Evolutionary conservation across 805 yeast genomes (phyloP).

Genomic region (Schizosaccharomyces cryophilus): DNA sequence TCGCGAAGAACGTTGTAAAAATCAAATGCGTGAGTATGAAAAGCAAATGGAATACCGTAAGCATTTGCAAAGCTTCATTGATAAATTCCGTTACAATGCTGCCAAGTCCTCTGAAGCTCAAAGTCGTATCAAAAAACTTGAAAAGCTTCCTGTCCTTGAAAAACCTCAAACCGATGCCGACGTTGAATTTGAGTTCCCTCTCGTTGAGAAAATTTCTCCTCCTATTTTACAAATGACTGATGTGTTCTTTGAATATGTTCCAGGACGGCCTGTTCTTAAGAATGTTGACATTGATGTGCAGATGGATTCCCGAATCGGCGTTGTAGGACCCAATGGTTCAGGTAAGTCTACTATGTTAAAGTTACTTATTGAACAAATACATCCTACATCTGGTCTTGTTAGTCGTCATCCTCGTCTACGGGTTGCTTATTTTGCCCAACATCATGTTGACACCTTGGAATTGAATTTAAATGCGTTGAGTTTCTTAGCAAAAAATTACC

Average conservation of each 20-base stretch:
- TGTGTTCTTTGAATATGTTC: constrained; percentile 62
- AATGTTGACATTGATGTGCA: constrained; percentile 77
- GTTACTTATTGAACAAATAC: constrained; percentile 50
- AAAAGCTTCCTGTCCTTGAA: constrained; percentile 75
- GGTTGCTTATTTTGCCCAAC: constrained; percentile 94
- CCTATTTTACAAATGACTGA: constrained; percentile 75
- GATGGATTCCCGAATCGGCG: constrained; percentile 81
- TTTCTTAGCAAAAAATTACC: constrained; percentile 76
- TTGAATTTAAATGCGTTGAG: constrained; percentile 60
- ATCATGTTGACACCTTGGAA: constrained; percentile 96
- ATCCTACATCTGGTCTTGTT: constrained; percentile 54
- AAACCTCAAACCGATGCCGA: constrained; percentile 82
- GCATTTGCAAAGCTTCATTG: constrained; percentile 84
- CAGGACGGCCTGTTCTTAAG: constrained; percentile 35
- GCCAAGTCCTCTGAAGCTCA: constrained; percentile 96
- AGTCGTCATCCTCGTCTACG: constrained; percentile 65
- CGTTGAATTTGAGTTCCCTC: constrained; percentile 76
- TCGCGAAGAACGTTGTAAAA: constrained; percentile 83
- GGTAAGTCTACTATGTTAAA: constrained; percentile 93
- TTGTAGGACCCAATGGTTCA: constrained; percentile 97
- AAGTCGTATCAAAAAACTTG: constrained; percentile 88
- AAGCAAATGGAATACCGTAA: constrained; percentile 88
- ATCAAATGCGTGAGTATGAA: constrained; percentile 82
- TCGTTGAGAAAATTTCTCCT: constrained; percentile 77
- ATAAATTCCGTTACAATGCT: constrained; percentile 90